Base-by-base conservation (phyloP, 306 rosid species). In the Vigna nakashimae region DNA sequence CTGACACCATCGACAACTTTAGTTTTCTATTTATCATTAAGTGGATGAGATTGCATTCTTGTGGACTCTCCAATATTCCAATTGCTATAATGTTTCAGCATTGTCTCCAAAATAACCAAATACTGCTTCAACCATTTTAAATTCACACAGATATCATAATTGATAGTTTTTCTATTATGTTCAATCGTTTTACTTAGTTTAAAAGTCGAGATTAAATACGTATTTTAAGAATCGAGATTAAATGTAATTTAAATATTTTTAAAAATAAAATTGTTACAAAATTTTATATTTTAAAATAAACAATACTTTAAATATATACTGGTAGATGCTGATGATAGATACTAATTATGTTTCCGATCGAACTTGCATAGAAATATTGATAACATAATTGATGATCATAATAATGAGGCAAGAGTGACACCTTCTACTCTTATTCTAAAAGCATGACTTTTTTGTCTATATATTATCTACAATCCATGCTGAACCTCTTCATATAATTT, bases 1-100 rank as follows among this genome's bases (percentile, higher is more conserved):
- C 73, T 0, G 80, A 86, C 64, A n/a, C 38, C 53, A 74, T 69
- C 65, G 79, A 32, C 38, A 80, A 38, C 28, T 46, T 20, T 12
- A 2, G 65, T 32, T 73, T 71, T 58, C 63, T n/a, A 53, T 78
- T 69, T 74, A 56, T 78, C 4, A 60, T 69, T 20, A 3, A 73
- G 82, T 81, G 87, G 87, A 78, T 65, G 78, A 81, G 82, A 78
- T 30, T 86, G 74, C 45, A 63, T 16, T 59, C 7, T 34, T 34
- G 1, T 34, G 5, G 9, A 22, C 13, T 80, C 52, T 74, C 75
- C 48, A 57, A 71, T 60, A 32, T 18, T 77, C 40, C 51, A 46
- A 36, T 55, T 73, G 51, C 72, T 59, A 74, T 38, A 86, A 32
- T 40, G 91, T 69, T 85, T 83, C 22, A 28, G 60, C 83, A 68